phyloP scores from a whole-genome alignment of 31 red algal genomes.

The Odonthalia washingtoniensis region DNA sequence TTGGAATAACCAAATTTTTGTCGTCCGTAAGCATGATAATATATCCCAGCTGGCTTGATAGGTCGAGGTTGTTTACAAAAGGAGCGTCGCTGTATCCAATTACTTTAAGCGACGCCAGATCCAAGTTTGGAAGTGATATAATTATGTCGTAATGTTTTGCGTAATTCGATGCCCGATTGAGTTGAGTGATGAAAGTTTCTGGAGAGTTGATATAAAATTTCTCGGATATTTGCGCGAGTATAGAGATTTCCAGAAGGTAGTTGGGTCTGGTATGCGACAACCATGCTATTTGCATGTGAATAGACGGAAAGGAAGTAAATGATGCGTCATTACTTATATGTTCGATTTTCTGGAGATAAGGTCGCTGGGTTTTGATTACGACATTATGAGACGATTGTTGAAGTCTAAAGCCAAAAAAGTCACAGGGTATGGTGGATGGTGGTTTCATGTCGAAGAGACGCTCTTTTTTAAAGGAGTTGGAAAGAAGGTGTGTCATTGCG shows the following conservation, averaged over 20 bases:
- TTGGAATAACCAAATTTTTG: neutral
- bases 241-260: neutral
- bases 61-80: constrained; percentile 35
- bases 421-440: too few species aligned
- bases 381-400: too few species aligned
- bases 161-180: neutral
- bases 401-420: too few species aligned
- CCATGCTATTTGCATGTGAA: constrained; percentile 32
- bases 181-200: neutral
- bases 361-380: too few species aligned
- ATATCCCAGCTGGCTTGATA: constrained; percentile 36
- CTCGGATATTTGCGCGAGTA: constrained; percentile 20
- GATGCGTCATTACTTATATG: neutral
- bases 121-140: neutral
- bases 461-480: too few species aligned
- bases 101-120: constrained; percentile 1
- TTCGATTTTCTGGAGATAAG: constrained; percentile 41
- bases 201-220: neutral
- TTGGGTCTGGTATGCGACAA: constrained; percentile 1
- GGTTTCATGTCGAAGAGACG: too few species aligned
- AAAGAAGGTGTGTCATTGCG: too few species aligned
- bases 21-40: neutral
- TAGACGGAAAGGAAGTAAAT: constrained; percentile 13
- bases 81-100: constrained; percentile 14
- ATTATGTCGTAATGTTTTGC: neutral